phyloP scores from a whole-genome alignment of 352 stramenopile species.

The Phytophthora cactorum region DNA sequence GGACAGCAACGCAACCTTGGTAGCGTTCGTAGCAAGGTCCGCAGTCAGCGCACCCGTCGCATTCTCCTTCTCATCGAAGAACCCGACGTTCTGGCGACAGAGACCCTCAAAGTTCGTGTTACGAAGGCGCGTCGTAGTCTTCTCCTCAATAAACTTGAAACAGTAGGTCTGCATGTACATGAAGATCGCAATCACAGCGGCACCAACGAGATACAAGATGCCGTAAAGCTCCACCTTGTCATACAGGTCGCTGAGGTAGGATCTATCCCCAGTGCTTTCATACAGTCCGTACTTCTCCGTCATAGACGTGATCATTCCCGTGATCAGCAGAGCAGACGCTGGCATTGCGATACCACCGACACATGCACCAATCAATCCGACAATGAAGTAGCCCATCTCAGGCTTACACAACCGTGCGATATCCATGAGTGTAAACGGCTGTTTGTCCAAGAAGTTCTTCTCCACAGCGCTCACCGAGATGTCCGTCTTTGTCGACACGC shows the following conservation, averaged over 20 bases:
- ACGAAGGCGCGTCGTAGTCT: slow-evolving; percentile 51
- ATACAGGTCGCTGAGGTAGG: slow-evolving; percentile 42
- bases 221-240: slow-evolving; percentile 35
- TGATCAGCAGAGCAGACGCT: slow-evolving; percentile 45
- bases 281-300: slow-evolving; percentile 52
- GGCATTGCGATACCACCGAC: slow-evolving; percentile 46
- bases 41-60: slow-evolving; percentile 58
- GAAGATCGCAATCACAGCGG: slow-evolving; percentile 35
- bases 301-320: slow-evolving; percentile 54
- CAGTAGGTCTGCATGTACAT: slow-evolving; percentile 49
- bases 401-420: slow-evolving; percentile 11
- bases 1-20: slow-evolving; percentile 52
- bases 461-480: slow-evolving; percentile 25
- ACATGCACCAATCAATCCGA: slow-evolving; percentile 21
- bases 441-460: slow-evolving; percentile 28
- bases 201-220: slow-evolving; percentile 41
- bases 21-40: slow-evolving; percentile 59
- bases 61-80: slow-evolving; percentile 78
- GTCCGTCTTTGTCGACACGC: slow-evolving; percentile 23
- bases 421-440: slow-evolving; percentile 20
- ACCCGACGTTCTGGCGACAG: slow-evolving; percentile 57
- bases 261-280: slow-evolving; percentile 25
- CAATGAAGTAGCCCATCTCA: slow-evolving; percentile 25
- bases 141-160: slow-evolving; percentile 63
- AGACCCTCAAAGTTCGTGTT: slow-evolving; percentile 52